Conservation (phyloP, 768 basidiomycete genomes). For the Suillus placidus region DNA sequence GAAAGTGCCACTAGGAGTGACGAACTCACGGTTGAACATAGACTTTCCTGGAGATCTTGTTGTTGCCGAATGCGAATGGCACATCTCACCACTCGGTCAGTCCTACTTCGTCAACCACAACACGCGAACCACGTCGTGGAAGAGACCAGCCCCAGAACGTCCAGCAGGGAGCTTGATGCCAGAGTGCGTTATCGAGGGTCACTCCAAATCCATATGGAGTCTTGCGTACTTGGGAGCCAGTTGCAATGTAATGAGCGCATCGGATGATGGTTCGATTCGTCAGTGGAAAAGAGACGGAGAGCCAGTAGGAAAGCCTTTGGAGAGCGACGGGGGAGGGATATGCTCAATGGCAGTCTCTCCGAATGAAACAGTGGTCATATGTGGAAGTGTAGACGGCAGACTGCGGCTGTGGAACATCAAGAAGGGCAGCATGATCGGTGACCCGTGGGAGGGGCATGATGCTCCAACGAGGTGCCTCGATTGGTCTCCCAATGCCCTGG, state of each 20-base stretch:
- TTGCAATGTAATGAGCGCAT: background rate
- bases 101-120: background rate
- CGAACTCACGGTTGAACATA: background rate
- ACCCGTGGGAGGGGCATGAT: conserved; percentile 1
- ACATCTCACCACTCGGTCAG: no score
- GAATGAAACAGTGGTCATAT: background rate
- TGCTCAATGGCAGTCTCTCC: background rate
- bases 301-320: background rate
- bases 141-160: background rate
- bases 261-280: background rate
- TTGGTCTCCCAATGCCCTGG: conserved; percentile 19
- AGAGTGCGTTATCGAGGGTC: background rate
- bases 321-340: background rate
- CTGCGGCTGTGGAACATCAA: background rate
- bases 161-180: background rate
- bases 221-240: background rate
- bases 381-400: background rate
- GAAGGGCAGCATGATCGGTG: background rate
- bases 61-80: background rate
- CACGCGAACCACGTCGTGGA: background rate
- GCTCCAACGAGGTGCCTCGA: conserved; percentile 1
- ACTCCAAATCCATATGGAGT: background rate
- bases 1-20: background rate
- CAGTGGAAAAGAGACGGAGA: background rate
- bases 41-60: background rate